These are phyloP conservation scores for Fusarium tuaranense DNA, from an alignment of 2,329 filamentous ascomycete genomes.

Conservation along the genomic window DNA sequence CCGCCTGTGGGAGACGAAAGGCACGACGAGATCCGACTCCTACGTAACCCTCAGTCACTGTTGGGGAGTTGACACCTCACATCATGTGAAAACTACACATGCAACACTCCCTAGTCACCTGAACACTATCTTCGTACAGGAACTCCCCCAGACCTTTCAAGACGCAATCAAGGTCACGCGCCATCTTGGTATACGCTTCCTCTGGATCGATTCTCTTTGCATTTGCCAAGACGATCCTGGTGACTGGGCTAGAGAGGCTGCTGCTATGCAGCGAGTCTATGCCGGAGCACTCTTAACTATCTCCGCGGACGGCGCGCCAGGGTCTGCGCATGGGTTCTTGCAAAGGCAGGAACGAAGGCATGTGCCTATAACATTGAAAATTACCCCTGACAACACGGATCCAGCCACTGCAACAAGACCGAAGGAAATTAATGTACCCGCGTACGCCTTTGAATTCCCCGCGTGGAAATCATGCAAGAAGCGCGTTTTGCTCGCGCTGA, in stretches of 20 bases:
- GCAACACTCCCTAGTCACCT: not conserved
- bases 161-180: not conserved
- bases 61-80: not conserved
- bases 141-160: not conserved
- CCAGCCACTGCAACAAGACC: not conserved
- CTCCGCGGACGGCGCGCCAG: not conserved
- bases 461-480: not conserved
- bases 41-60: not conserved
- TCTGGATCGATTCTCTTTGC: not conserved
- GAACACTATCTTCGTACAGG: rapidly evolving
- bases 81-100: not conserved
- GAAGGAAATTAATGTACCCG: not conserved
- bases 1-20: not conserved
- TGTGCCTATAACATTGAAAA: not conserved
- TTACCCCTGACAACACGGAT: not conserved
- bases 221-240: not conserved
- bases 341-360: not conserved
- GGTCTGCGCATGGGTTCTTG: not conserved
- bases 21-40: not conserved
- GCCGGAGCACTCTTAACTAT: not conserved
- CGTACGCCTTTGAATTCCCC: not conserved
- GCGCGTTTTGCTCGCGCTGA: not conserved
- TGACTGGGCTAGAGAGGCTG: not conserved
- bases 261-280: not conserved
- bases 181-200: not conserved